Base-by-base conservation (phyloP, 257 asterid genomes). In the Galeopsis tetrahit region DNA sequence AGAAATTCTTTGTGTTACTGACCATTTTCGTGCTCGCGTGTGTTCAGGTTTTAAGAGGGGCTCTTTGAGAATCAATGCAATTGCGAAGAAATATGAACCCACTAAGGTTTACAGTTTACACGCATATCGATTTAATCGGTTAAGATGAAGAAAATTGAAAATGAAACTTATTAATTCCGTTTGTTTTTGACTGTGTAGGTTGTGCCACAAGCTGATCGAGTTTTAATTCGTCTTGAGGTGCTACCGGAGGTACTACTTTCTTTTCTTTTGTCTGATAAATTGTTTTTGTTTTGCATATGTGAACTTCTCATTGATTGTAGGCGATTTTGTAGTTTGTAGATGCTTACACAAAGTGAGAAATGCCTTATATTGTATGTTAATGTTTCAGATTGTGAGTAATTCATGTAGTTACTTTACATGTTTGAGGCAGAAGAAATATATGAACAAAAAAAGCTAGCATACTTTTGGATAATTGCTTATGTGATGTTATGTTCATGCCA, bases 71-170 rank as follows among this genome's bases (percentile, higher is more conserved):
- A 80, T 93, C 58, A 85, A 71, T 74, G 96, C 97, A 46, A 71
- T 90, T 80, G 80, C 87, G 33, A 87, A 69, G 63, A 86, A 76
- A 70, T 89, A 81, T 68, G 98, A 93, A 60, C 96, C 98, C 73
- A n/a, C 92, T 34, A 93, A 90, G 96, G 98, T 91, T 44, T 63
- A 21, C 28, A 21, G 28, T 21, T 0, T n/a, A 51, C 10, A 17
- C 3, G 14, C 10, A 15, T 6, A 38, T 40, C 21, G 55, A 3
- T 4, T 48, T n/a, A 48, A 48, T 5, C 55, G 7, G 7, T 48
- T 48, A 13, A 15, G 33, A 53, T 53, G 60, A 53, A 53, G 31
- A 52, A 15, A 14, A 32, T 6, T 55, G n/a, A 21, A 17, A 17
- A 17, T 55, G 13, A 3, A 21, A 35, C n/a, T 9, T 7, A 21